These are phyloP conservation scores for Tuber borchii DNA, from an alignment of 495 filamentous ascomycete genomes.

Conservation along the genomic window DNA sequence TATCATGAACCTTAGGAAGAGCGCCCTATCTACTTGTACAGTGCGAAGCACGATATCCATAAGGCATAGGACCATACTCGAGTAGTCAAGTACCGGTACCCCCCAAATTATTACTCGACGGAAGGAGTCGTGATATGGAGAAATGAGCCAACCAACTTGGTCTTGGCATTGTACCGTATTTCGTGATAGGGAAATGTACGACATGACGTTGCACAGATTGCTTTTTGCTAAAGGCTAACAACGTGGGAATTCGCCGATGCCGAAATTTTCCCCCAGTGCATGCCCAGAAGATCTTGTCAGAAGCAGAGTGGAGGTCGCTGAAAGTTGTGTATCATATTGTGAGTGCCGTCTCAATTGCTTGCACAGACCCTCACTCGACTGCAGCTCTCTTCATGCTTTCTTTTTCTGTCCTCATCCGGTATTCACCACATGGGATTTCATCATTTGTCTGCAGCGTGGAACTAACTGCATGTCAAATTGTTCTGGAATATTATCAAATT, in stretches of 20 bases:
- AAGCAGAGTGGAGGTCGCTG: not conserved
- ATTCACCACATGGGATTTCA: not conserved
- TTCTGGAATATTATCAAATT: constrained; percentile 1
- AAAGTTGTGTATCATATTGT: not conserved
- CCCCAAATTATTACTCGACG: not conserved
- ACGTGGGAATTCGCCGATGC: constrained; percentile 4
- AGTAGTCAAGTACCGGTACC: too few relatives aligned
- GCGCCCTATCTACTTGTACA: not conserved
- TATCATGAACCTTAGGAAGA: not conserved
- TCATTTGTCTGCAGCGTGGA: not conserved
- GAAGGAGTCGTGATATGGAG: not conserved
- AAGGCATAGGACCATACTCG: too few relatives aligned
- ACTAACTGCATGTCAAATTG: not conserved
- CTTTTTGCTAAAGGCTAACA: not conserved
- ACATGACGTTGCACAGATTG: not conserved
- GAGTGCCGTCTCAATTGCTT: not conserved
- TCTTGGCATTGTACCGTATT: not conserved
- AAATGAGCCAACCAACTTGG: not conserved
- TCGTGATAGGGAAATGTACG: not conserved
- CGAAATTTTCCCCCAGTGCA: not conserved
- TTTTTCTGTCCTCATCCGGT: not conserved
- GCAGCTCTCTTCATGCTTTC: not conserved
- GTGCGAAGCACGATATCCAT: not conserved
- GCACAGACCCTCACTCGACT: constrained; percentile 3
- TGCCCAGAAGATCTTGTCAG: not conserved